Percentiles rank a stretch among this genome's conserved stretches.
These are phyloP conservation scores for Prunella vulgaris DNA, from an alignment of 257 asterid species.

Conservation along the genomic window DNA sequence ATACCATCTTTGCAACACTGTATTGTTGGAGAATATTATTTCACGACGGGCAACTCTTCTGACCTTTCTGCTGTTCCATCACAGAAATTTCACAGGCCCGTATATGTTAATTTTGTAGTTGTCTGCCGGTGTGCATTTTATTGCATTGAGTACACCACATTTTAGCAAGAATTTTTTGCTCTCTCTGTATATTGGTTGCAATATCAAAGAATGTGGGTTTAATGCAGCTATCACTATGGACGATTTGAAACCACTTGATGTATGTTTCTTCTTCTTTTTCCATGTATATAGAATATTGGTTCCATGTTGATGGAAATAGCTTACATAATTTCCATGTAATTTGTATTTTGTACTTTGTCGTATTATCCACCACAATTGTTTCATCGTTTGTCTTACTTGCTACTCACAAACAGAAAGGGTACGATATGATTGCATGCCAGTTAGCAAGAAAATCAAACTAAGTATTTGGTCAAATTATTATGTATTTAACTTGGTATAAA, in stretches of 20 bases:
- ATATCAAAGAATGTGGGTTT: not conserved
- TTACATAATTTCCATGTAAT: no score
- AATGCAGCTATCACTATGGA: not conserved
- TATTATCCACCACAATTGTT: not conserved
- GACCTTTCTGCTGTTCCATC: not conserved
- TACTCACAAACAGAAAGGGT: not conserved
- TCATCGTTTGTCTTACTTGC: not conserved
- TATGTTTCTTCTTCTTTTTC: not conserved
- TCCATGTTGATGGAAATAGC: not conserved
- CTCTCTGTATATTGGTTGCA: not conserved
- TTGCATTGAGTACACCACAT: not conserved
- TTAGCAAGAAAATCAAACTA: not conserved
- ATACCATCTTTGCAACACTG: not conserved
- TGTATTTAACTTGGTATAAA: not conserved
- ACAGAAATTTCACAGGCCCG: not conserved
- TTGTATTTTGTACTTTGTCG: not conserved
- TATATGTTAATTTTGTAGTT: not conserved
- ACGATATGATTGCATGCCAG: not conserved
- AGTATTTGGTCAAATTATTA: no score
- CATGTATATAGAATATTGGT: not conserved
- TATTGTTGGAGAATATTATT: not conserved
- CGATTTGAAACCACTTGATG: not conserved
- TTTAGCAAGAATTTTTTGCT: not conserved
- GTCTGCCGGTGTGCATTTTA: not conserved
- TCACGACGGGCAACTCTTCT: not conserved